These are phyloP conservation scores for Comarum palustre DNA, from an alignment of 306 rosid genomes.

Conservation along the genomic window DNA sequence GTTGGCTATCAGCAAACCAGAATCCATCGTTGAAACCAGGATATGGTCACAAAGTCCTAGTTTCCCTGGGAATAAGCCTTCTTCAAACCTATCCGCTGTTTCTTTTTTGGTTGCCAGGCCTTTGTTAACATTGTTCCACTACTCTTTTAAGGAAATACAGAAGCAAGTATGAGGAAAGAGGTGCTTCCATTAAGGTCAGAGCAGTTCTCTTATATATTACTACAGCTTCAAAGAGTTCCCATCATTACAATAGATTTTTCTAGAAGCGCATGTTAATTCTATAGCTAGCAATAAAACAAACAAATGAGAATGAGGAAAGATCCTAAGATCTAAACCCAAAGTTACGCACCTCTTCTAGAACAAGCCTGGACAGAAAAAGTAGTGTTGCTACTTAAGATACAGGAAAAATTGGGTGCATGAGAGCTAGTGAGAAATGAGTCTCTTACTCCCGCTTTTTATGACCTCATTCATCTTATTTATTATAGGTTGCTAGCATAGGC, in stretches of 20 bases:
- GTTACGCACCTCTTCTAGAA: constrained; percentile 35
- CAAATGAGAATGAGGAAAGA: constrained; percentile 45
- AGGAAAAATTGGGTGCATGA: constrained; percentile 26
- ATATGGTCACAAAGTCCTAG: not conserved
- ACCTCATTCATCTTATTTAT: constrained; percentile 55
- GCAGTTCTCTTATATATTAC: constrained; percentile 8
- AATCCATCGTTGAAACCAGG: not conserved
- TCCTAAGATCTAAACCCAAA: constrained; percentile 39
- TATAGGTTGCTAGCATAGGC: constrained; percentile 34
- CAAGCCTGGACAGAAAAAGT: constrained; percentile 25
- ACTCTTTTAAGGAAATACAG: not conserved
- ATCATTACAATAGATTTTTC: constrained; percentile 8
- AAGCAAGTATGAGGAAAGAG: not conserved
- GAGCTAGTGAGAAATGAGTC: constrained; percentile 36
- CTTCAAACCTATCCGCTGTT: not conserved
- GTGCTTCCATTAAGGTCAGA: constrained; percentile 15
- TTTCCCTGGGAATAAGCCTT: not conserved
- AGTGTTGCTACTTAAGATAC: constrained; percentile 15
- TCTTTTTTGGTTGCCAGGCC: not conserved
- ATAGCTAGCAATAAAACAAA: constrained; percentile 36
- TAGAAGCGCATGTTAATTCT: constrained; percentile 31
- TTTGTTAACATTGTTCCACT: not conserved
- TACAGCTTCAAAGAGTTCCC: constrained; percentile 3
- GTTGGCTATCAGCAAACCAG: not conserved
- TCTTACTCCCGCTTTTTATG: constrained; percentile 28